Evolutionary conservation across 1,139 yeast species (phyloP), one percentile per base, ranked within the genome.

Genomic region (Hemisphaericaspora xylofermentans): DNA sequence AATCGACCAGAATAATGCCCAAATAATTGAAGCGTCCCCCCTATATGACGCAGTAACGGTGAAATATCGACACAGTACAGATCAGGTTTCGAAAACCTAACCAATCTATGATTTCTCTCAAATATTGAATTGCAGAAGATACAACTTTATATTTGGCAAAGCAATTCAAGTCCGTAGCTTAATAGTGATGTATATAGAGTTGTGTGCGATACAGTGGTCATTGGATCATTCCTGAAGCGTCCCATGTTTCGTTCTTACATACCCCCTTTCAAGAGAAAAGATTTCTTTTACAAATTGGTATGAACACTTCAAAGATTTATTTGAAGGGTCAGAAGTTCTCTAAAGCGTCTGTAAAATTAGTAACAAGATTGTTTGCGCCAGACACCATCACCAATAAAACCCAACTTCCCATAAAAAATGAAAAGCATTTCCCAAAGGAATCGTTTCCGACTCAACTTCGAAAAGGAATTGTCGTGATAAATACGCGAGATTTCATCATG

Each of bases 311-410:
- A 36, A 29, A 36, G 34, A 16, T 13, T 30, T 31, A 30, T 18
- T 29, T 16, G 16, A 22, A 12, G 37, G 74, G 60, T 72, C 77
- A 72, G 77, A 72, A 71, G 61, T 54, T 71, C 76, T 70, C 72
- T 56, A 49, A 42, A 58, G 71, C 69, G 72, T 69, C 66, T 61
- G 74, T 66, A 56, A 49, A 46, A 46, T 49, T 58, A 57, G 81
- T 76, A 76, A 76, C 81, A 76, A 76, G 81, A 71, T 59, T 52
- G 64, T 70, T 71, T 76, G 81, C 80, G 81, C 80, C 81, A 70
- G 67, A 76, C 81, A 71, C 80, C 62, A 44, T 77, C 82, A 74
- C 76, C 79, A 77, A 49, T 50, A 58, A 60, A 65, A 68, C 74
- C 82, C 81, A 68, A 54, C 60, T 55, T 58, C 70, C 67, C 63